Conservation (phyloP, 805 yeast species). For the Myxozyma nipponensis region DNA sequence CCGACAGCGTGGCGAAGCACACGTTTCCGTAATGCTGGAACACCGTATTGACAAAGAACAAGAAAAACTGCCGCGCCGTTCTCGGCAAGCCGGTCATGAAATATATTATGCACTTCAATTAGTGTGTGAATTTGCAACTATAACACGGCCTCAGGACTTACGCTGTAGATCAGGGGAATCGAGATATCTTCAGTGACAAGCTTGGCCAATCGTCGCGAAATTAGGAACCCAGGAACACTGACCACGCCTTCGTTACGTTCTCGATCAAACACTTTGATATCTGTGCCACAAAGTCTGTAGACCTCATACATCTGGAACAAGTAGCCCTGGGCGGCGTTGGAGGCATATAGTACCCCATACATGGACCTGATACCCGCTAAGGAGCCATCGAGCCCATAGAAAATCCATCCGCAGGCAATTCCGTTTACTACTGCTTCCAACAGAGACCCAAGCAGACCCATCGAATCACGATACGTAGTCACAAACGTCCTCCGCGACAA, state of each 20-base stretch:
- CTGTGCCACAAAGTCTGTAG: slow-evolving; percentile 53
- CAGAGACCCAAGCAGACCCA: slow-evolving; percentile 46
- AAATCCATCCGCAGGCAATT: slow-evolving; percentile 71
- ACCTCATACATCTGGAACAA: slow-evolving; percentile 55
- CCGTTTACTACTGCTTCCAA: slow-evolving; percentile 53
- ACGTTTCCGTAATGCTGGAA: slow-evolving; percentile 55
- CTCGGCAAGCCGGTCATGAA: slow-evolving; percentile 72
- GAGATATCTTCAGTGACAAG: slow-evolving; percentile 66
- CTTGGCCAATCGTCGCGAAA: slow-evolving; percentile 64
- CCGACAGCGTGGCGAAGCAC: slow-evolving; percentile 49
- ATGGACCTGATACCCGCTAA: slow-evolving; percentile 43
- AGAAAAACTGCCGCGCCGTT: slow-evolving; percentile 49
- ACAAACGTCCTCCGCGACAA: slow-evolving; percentile 46
- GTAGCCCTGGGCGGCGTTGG: slow-evolving; percentile 54
- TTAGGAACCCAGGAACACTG: slow-evolving; percentile 60
- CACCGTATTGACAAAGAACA: slow-evolving; percentile 47
- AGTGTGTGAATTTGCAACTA: too few species aligned
- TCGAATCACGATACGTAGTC: slow-evolving; percentile 49
- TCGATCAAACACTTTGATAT: slow-evolving; percentile 55
- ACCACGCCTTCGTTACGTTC: slow-evolving; percentile 70
- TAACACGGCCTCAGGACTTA: too few species aligned
- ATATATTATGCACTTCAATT: slow-evolving; percentile 55
- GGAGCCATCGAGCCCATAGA: slow-evolving; percentile 47
- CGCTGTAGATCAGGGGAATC: slow-evolving; percentile 54
- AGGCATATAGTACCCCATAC: slow-evolving; percentile 51